Evolutionary conservation across 805 yeast species (phyloP), one percentile per base, ranked within the genome.

Genomic region (Hanseniaspora vineae): DNA sequence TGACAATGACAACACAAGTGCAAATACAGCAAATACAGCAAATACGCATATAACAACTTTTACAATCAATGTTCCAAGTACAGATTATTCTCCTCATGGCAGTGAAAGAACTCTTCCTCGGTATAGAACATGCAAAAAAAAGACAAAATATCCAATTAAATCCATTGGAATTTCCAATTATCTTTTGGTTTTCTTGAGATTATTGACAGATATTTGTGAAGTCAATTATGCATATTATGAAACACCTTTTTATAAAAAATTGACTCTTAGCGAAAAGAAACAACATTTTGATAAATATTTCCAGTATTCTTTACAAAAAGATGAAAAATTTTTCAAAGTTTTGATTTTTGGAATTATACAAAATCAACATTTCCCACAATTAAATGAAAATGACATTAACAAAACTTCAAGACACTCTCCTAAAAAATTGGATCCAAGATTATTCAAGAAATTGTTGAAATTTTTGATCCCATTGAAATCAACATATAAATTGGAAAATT

Each of bases 211-310:
- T 39, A 45, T 48, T 12, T 48, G 45, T 39, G 50, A 48, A 19
- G 50, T 45, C 12, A 20, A 39, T 10, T 48, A 42, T 39, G 31
- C 15, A 15, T 42, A 44, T 15, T 14, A 17, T 18, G 23, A 48
- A 9, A 17, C 35, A 3, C 20, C 23, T 12, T n/a, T 1, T 2
- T 18, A n/a, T n/a, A 53, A 14, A 39, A 50, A 20, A 50, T 42
- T 19, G n/a, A 23, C 23, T 23, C 18, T 15, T 5, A 35, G 2
- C 19, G 52, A 52, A 31, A 14, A 52, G 14, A 19, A 44, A 31
- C n/a, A 17, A 11, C 44, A 44, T 17, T 35, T 50, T 18, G 45
- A 46, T 33, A 35, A 50, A 49, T 39, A 54, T 49, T 46, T 19
- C 35, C 20, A 35, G 42, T 43, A 48, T 47, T 43, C 42, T 20